Percentiles rank a stretch among this genome's conserved stretches.
These are phyloP conservation scores for Saccharomycopsis microspora DNA, from an alignment of 805 yeast species.

Conservation along the genomic window DNA sequence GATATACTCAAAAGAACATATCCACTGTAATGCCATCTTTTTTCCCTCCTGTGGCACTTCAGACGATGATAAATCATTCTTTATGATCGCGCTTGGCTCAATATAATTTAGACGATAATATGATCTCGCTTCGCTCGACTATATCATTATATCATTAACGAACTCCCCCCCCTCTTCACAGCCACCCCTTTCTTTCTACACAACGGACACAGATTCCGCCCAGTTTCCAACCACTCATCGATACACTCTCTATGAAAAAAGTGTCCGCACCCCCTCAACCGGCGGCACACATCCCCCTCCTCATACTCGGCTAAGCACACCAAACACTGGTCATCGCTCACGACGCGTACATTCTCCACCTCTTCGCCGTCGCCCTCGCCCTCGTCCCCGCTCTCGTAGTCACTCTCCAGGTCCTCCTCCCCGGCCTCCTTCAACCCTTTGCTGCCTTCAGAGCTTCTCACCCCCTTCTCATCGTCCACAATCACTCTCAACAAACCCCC, in stretches of 20 bases:
- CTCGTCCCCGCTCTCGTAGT: conserved; percentile 3
- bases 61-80: too few relatives aligned
- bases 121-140: too few relatives aligned
- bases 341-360: conserved; percentile 14
- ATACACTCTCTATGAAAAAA: conserved; percentile 44
- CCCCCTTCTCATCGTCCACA: conserved; percentile 4
- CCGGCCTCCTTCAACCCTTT: neutral
- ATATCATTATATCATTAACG: too few relatives aligned
- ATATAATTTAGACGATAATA: too few relatives aligned
- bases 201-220: conserved; percentile 47
- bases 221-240: conserved; percentile 44
- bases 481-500: conserved; percentile 25
- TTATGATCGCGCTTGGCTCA: too few relatives aligned
- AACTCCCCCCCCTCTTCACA: neutral
- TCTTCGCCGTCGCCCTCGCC: conserved; percentile 1
- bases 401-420: neutral
- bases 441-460: neutral
- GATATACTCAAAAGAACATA: too few relatives aligned
- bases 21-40: too few relatives aligned
- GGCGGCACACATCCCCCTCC: conserved; percentile 34
- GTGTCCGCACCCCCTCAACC: conserved; percentile 35
- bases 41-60: too few relatives aligned
- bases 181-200: conserved; percentile 37
- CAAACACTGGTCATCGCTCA: conserved; percentile 30
- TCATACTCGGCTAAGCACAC: conserved; percentile 43